Evolutionary conservation across 1,139 yeast species (phyloP), one percentile per base, ranked within the genome.

Genomic region (Kurtzmaniella quercitrusa): DNA sequence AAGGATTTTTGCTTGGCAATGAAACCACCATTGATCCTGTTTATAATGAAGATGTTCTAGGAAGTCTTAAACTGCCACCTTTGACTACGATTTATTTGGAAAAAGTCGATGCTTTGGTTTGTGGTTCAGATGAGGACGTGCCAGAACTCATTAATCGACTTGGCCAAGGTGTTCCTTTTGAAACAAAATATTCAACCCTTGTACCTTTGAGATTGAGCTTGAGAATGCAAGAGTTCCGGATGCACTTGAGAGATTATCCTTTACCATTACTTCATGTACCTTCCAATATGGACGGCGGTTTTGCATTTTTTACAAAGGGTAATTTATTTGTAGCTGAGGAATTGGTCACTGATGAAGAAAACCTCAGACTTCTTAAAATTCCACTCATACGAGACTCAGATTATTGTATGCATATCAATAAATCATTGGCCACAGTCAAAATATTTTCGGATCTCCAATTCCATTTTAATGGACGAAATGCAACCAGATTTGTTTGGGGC

Each of bases 401-500:
- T 16, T 84, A 84, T 53, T 72, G 82, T 1, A 59, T 90, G 36
- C 74, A 75, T 16, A 82, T 91, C 10, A 83, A 89, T 34, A 82
- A 93, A 49, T 85, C 97, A 0, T 68, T 91, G 40, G 77, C 95
- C 0, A 73, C 94, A 0, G 82, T 89, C 37, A 90, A 91, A 57
- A 65, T 86, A 45, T 88, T 70, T 56, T 77, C 90, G 0, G 82
- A 82, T 46, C 59, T 89, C 50, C 63, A 68, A 11, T 72, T 87
- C 47, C 70, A 68, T 14, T 72, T 86, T 37, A 70, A 73, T 45
- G 77, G 95, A 0, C 66, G 70, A 16, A 60, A 63, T 8, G 82
- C 93, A 0, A 79, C 94, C 0, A 68, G 87, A 33, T 80, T 88
- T 37, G 80, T 88, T 0, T 90, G 96, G 95, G 95, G 96, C 24